Base-by-base conservation (phyloP, 2,329 filamentous ascomycete species). In the Tolypocladium inflatum region DNA sequence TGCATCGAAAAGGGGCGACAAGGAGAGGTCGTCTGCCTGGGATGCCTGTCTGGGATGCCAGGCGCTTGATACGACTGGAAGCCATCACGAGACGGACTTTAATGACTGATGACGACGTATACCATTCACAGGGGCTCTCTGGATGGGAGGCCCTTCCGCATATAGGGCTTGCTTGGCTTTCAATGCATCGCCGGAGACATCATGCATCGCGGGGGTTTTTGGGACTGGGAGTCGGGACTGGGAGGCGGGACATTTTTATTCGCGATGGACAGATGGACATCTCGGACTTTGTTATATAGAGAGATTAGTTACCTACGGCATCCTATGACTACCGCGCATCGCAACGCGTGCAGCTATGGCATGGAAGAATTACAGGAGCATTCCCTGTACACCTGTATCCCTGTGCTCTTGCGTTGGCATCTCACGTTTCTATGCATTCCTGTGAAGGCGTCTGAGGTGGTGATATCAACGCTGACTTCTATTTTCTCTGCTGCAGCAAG, bases 21-120 rank as follows among this genome's bases (percentile, higher is more conserved):
- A 56, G 86, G 86, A 33, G 85, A 89, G 54, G 80, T 88, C 6
- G 80, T 84, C 59, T 90, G 87, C 65, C 70, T 88, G 54, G 84
- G 84, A 1, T 89, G 87, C 62, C 73, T 86, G 45, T 74, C 75
- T 11, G 67, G 71, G 2, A 73, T 76, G 67, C 73, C 76, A 58
- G 71, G 71, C 17, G 65, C 70, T 10, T 76, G 68, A 68, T 56
- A 45, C 26, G 43, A 15, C 7, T 10, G 8, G n/a, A 39, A 42
- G 54, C 23, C 21, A 41, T 41, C 21, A 42, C n/a, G 26, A 55
- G 33, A 50, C 48, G 19, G 42, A 43, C 17, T 51, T 51, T 61
- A 26, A 61, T 54, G 57, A 62, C 33, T 56, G 17, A 62, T 43
- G 59, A 62, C 42, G 35, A 42, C 38, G 37, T 26, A 55, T 54